Evolutionary conservation across 495 filamentous ascomycete genomes (phyloP).

Genomic region (Antarctomyces pellizariae): DNA sequence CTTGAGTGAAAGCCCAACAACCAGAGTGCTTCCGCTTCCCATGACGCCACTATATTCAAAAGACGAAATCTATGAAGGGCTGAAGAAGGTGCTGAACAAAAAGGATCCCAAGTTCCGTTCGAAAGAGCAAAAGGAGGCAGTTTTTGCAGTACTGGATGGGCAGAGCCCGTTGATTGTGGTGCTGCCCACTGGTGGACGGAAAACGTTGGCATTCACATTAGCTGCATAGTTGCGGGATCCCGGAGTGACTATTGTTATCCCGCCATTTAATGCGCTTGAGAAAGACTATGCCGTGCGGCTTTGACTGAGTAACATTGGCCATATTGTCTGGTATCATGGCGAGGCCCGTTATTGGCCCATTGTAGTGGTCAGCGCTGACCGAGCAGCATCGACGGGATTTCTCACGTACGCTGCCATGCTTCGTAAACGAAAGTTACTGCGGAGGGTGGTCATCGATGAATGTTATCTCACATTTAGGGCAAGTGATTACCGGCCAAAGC

Average conservation of each 20-base stretch:
- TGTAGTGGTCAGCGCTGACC: slow-evolving; percentile 3
- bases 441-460: slow-evolving; percentile 1
- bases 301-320: too few species aligned
- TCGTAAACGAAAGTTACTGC: neutral
- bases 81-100: too few species aligned
- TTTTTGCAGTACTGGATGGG: neutral
- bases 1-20: too few species aligned
- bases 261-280: slow-evolving; percentile 1
- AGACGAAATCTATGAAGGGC: too few species aligned
- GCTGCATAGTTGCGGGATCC: neutral
- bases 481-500: slow-evolving; percentile 2
- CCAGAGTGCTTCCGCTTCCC: too few species aligned
- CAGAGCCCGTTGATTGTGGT: slow-evolving; percentile 1
- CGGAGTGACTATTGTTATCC: slow-evolving; percentile 1
- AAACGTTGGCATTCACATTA: slow-evolving; percentile 2
- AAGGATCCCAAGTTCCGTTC: slow-evolving; percentile 1
- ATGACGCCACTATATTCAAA: too few species aligned
- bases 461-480: slow-evolving; percentile 1
- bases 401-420: slow-evolving; percentile 1
- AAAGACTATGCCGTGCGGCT: slow-evolving; percentile 1
- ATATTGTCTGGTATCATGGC: neutral
- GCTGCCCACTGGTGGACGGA: slow-evolving; percentile 1
- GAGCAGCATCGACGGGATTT: slow-evolving; percentile 1
- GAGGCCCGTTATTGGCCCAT: neutral
- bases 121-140: slow-evolving; percentile 2